Conservation (phyloP, 164 flowering plant species). For the Houttuynia cordata region DNA sequence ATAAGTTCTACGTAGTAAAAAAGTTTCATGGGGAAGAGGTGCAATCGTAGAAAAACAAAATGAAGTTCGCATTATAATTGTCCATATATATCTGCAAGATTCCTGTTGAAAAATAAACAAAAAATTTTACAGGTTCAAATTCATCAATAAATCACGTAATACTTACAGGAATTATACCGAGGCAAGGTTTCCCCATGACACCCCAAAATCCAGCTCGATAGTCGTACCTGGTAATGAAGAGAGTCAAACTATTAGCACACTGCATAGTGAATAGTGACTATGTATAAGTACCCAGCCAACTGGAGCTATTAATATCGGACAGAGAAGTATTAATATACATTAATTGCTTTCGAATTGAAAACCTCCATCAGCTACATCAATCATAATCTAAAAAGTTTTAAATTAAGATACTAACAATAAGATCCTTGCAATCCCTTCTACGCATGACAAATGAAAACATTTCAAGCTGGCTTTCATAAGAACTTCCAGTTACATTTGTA, state of each 20-base stretch:
- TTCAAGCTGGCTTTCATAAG: background rate
- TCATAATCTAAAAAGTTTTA: background rate
- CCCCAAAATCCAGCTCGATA: constrained; percentile 84
- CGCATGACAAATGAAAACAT: background rate
- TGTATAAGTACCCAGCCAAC: too few species aligned
- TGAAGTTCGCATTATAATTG: too few species aligned
- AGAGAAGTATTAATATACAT: too few species aligned
- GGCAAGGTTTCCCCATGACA: constrained; percentile 64
- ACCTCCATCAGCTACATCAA: too few species aligned
- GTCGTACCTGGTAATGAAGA: constrained; percentile 52
- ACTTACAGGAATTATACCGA: constrained; percentile 74
- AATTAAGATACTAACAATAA: background rate
- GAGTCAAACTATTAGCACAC: background rate
- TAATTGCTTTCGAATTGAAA: too few species aligned
- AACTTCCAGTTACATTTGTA: too few species aligned
- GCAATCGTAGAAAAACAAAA: background rate
- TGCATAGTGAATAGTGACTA: background rate
- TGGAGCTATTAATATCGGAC: too few species aligned
- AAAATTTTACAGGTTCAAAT: too few species aligned
- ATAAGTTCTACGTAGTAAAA: background rate
- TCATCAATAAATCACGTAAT: background rate
- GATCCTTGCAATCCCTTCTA: background rate
- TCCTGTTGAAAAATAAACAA: background rate
- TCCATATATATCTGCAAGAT: too few species aligned
- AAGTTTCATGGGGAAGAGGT: background rate